Evolutionary conservation across 129 eudicot species (phyloP).

Genomic region (Erigeron canadensis): DNA sequence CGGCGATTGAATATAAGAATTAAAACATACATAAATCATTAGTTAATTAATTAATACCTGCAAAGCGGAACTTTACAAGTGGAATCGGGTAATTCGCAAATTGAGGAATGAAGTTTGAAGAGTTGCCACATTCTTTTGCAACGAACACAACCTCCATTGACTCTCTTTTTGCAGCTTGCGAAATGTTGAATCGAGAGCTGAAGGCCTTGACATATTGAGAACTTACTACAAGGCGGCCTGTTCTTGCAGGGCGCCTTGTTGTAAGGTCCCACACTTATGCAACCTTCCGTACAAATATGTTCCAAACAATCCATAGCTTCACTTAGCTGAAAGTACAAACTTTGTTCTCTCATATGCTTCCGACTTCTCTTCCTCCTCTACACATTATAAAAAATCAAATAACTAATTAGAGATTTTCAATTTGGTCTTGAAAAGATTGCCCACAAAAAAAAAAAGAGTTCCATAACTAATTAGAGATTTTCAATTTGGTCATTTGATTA

Average conservation of each 20-base stretch:
- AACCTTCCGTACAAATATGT: constrained; percentile 91
- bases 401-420: neutral
- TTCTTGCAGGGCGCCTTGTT: constrained; percentile 52
- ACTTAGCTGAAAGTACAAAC: constrained; percentile 66
- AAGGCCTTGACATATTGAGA: constrained; percentile 71
- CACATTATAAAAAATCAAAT: neutral
- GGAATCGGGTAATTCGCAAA: constrained; percentile 68
- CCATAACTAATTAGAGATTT: too few species aligned
- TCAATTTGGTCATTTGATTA: too few species aligned
- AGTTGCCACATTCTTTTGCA: constrained; percentile 96
- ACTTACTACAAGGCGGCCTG: constrained; percentile 71
- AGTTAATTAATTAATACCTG: constrained; percentile 52
- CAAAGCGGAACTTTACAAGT: constrained; percentile 86
- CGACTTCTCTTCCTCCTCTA: constrained; percentile 73
- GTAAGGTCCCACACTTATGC: constrained; percentile 79
- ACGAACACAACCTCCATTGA: constrained; percentile 70
- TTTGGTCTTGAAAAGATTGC: too few species aligned
- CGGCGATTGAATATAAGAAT: too few species aligned
- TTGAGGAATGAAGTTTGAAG: constrained; percentile 72
- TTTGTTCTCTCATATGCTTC: constrained; percentile 64
- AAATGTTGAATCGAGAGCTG: constrained; percentile 75
- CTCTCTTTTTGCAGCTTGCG: constrained; percentile 70
- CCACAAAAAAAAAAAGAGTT: too few species aligned
- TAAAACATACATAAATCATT: too few species aligned
- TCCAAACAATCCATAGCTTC: constrained; percentile 97